Percentiles rank a stretch among this genome's conserved stretches.
phyloP scores from a whole-genome alignment of 148 eudicot genomes.

The Mesembryanthemum crystallinum region DNA sequence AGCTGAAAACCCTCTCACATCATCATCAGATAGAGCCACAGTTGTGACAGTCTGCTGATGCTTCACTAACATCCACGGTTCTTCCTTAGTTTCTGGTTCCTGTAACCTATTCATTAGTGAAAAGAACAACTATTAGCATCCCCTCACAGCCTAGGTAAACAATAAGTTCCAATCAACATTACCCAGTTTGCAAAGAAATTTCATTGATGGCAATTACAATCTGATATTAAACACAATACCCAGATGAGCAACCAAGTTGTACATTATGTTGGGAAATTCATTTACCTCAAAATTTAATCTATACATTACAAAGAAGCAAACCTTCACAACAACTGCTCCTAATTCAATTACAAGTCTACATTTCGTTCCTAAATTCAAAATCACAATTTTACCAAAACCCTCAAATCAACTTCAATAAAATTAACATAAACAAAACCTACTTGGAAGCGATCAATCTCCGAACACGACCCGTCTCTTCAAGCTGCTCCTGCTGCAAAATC shows the following conservation, averaged over 20 bases:
- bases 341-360: background rate
- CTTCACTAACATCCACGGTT: conserved; percentile 53
- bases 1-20: conserved; percentile 80
- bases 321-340: background rate
- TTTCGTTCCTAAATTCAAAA: no score
- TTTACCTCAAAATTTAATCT: background rate
- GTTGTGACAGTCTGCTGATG: conserved; percentile 85
- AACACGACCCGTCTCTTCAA: conserved; percentile 81
- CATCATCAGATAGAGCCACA: conserved; percentile 79
- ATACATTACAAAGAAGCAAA: conserved; percentile 9
- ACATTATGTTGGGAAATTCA: background rate
- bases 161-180: background rate
- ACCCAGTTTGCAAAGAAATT: background rate
- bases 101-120: conserved; percentile 50
- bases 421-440: conserved; percentile 27
- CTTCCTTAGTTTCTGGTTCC: conserved; percentile 50
- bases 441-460: conserved; percentile 67
- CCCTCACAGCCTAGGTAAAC: background rate
- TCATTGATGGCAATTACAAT: background rate
- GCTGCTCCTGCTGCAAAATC: conserved; percentile 66
- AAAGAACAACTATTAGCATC: background rate
- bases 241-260: background rate
- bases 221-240: background rate
- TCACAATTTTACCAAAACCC: background rate
- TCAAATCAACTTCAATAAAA: background rate